These are phyloP conservation scores for Umbelopsis vinacea DNA, from an alignment of 192 early-diverging fungal species.

Conservation along the genomic window DNA sequence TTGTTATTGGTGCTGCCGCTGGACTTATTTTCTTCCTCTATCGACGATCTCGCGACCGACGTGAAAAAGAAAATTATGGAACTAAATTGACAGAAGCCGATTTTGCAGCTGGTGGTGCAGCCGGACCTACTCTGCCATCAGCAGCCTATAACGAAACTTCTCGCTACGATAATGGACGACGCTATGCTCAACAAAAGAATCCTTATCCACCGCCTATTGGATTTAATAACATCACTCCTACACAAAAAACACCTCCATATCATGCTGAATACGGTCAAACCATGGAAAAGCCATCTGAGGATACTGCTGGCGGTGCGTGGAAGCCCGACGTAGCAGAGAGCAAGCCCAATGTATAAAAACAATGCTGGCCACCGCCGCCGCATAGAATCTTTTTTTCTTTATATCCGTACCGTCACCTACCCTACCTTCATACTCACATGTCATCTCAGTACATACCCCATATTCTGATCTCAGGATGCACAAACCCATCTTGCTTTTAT, in stretches of 20 bases:
- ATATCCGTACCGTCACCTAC: neutral
- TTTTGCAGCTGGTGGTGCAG: neutral
- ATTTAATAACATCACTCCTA: neutral
- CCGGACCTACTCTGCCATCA: constrained; percentile 3
- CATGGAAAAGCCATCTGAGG: neutral
- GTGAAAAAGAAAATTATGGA: neutral
- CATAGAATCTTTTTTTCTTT: neutral
- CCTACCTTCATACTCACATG: neutral
- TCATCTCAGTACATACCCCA: too few relatives aligned
- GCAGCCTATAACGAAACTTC: neutral
- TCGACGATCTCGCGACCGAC: neutral
- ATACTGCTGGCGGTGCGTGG: constrained; percentile 1
- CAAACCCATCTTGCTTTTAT: too few relatives aligned
- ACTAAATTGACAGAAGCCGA: neutral
- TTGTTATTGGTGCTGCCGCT: neutral
- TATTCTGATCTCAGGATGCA: too few relatives aligned
- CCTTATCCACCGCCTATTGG: constrained; percentile 11
- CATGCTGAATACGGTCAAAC: neutral
- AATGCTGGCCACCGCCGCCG: too few relatives aligned
- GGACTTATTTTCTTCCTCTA: neutral
- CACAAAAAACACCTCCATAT: neutral
- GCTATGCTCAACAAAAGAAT: neutral
- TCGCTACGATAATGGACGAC: neutral
- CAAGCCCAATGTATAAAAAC: constrained; percentile 14
- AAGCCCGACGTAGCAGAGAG: constrained; percentile 15